phyloP scores from a whole-genome alignment of 2,329 filamentous ascomycete species.

The Stylonectria norvegica region DNA sequence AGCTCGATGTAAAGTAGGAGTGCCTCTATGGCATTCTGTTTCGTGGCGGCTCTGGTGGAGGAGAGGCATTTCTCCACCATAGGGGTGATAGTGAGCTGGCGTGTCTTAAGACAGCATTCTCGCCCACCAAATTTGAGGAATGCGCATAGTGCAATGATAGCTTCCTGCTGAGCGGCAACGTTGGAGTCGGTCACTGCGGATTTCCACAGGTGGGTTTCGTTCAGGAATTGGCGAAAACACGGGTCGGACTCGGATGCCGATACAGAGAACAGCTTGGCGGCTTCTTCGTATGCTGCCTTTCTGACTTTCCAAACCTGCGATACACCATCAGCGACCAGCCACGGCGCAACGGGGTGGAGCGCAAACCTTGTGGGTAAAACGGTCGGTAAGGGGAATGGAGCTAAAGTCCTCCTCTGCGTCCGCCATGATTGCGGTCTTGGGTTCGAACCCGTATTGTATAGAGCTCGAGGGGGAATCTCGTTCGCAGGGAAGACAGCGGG shows the following conservation, averaged over 20 bases:
- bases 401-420: constrained; percentile 81
- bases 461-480: constrained; percentile 21
- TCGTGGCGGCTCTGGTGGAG: constrained; percentile 83
- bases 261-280: constrained; percentile 77
- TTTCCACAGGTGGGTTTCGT: constrained; percentile 86
- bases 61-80: constrained; percentile 90
- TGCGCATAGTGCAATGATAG: constrained; percentile 78
- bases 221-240: constrained; percentile 80
- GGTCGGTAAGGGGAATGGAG: constrained; percentile 71
- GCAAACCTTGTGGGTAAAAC: constrained; percentile 76
- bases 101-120: constrained; percentile 74
- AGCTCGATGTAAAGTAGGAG: constrained; percentile 86
- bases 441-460: constrained; percentile 14
- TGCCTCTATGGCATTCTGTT: constrained; percentile 81
- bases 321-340: constrained; percentile 10
- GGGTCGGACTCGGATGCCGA: constrained; percentile 83
- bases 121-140: constrained; percentile 89
- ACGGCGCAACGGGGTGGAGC: background rate
- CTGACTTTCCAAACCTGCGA: constrained; percentile 87
- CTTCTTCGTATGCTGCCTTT: constrained; percentile 92
- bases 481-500: constrained; percentile 14
- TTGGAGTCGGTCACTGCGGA: constrained; percentile 90
- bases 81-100: constrained; percentile 68
- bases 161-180: constrained; percentile 94
- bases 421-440: constrained; percentile 56